A percentile compares a stretch with the other conserved stretches of the same genome.
These are phyloP conservation scores for Aspergillus calidoustus DNA, from an alignment of 2,329 filamentous ascomycete species.

Conservation along the genomic window DNA sequence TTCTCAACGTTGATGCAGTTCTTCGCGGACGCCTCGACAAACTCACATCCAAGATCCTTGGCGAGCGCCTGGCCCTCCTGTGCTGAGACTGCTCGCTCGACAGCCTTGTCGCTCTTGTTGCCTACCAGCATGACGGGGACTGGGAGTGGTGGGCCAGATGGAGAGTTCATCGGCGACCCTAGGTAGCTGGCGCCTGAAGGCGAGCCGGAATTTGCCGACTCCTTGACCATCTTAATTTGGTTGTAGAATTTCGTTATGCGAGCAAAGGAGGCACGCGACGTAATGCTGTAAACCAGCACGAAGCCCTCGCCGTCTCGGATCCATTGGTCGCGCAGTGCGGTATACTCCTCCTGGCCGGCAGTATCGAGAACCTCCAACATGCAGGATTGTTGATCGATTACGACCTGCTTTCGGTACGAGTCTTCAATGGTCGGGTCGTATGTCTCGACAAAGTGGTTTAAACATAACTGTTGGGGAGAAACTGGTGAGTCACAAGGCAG, in stretches of 20 bases:
- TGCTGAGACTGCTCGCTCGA: slow-evolving; percentile 93
- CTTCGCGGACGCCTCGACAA: slow-evolving; percentile 95
- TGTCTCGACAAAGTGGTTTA: slow-evolving; percentile 98
- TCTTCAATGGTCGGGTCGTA: slow-evolving; percentile 73
- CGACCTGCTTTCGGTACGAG: slow-evolving; percentile 70
- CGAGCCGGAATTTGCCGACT: slow-evolving; percentile 67
- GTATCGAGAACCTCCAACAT: slow-evolving; percentile 98
- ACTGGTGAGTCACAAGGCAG: slow-evolving; percentile 9
- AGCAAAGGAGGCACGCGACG: slow-evolving; percentile 90
- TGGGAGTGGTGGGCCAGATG: slow-evolving; percentile 59
- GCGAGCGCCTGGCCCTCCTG: slow-evolving; percentile 93
- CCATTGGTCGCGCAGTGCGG: slow-evolving; percentile 95
- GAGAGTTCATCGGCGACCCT: slow-evolving; percentile 53
- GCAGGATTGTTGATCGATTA: slow-evolving; percentile 93
- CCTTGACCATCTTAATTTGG: slow-evolving; percentile 96
- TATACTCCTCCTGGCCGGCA: slow-evolving; percentile 98
- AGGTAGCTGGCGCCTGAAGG: slow-evolving; percentile 56
- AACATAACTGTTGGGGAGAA: slow-evolving; percentile 68
- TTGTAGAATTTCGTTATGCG: slow-evolving; percentile 95
- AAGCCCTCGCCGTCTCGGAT: slow-evolving; percentile 98
- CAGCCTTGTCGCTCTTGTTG: slow-evolving; percentile 97
- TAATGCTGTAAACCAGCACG: slow-evolving; percentile 97
- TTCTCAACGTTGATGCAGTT: slow-evolving; percentile 99
- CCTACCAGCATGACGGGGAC: slow-evolving; percentile 98
- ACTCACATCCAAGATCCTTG: slow-evolving; percentile 90